These are phyloP conservation scores for Orbilia blumenaviensis DNA, from an alignment of 2,329 filamentous ascomycete species.

Conservation along the genomic window DNA sequence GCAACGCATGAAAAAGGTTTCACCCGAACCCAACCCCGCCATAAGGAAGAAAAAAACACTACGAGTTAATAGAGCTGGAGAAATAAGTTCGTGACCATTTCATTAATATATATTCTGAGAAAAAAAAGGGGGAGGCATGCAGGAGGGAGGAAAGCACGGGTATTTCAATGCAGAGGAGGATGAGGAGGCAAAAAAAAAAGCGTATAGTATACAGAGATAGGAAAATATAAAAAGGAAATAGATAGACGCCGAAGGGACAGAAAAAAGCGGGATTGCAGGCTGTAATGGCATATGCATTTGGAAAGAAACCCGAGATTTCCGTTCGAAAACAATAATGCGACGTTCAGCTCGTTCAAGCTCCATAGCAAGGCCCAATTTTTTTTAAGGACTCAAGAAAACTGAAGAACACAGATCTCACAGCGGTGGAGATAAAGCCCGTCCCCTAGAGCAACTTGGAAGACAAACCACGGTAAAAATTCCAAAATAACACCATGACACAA, in stretches of 20 bases:
- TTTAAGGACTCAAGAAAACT: too few relatives aligned
- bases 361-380: neutral
- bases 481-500: neutral
- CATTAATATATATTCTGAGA: constrained; percentile 16
- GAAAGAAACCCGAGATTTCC: neutral
- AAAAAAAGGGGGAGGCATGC: neutral
- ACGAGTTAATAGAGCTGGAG: too few relatives aligned
- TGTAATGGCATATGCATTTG: neutral
- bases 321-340: neutral
- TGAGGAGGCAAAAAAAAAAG: too few relatives aligned
- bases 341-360: neutral
- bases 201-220: constrained; percentile 21
- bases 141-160: neutral
- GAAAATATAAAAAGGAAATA: neutral
- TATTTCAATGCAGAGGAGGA: constrained; percentile 15
- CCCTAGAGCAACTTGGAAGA: neutral
- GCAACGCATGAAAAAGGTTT: constrained; percentile 25
- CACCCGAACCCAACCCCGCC: neutral
- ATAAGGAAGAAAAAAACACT: neutral
- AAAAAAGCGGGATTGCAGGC: neutral
- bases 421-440: neutral
- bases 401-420: neutral
- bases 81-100: constrained; percentile 17
- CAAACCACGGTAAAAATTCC: neutral
- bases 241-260: constrained; percentile 7